Base-by-base conservation (phyloP, 2,329 filamentous ascomycete genomes). In the Amphichorda felina region DNA sequence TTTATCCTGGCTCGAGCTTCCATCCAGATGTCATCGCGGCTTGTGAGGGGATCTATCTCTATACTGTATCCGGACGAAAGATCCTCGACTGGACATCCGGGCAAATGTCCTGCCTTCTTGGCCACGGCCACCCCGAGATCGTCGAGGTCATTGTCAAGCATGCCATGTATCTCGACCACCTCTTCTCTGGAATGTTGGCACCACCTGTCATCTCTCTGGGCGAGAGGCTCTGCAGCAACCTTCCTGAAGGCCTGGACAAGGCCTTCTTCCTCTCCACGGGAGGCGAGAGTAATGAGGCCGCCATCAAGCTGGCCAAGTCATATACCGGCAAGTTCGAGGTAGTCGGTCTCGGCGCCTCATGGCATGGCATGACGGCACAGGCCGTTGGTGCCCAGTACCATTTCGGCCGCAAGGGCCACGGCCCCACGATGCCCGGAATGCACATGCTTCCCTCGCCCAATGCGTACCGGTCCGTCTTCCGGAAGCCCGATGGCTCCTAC, bases 321-420 rank as follows among this genome's bases (percentile, higher is more conserved):
- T 76, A 68, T 45, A 81, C 75, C 0, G 72, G 74, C 1, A 79
- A 75, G 35, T 80, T 74, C 44, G 74, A 81, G 47, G 66, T 82
- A 34, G 71, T 80, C 5, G 76, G 62, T 0, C 56, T 80, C 14
- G 64, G 63, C 1, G 67, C 67, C 0, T 72, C 67, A 24, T 81
- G 67, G 59, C 75, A 82, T 49, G 75, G 75, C 13, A 59, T 81
- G 39, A 79, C 74, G 0, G 63, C 63, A 1, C 67, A 63, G 11
- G 65, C 75, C 1, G 54, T 65, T 2, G 64, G 63, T 1, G 67
- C 71, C 0, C 69, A 72, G 28, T 78, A 74, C 47, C 66, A 70
- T 43, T 64, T 63, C 34, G 72, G 73, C 2, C 57, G 72, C 5
- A 64, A 59, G 35, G 64, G 65, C 2, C 55, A 61, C 26, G 63